These are phyloP conservation scores for Dioscorea alata DNA, from an alignment of 106 monocot genomes.

Conservation along the genomic window DNA sequence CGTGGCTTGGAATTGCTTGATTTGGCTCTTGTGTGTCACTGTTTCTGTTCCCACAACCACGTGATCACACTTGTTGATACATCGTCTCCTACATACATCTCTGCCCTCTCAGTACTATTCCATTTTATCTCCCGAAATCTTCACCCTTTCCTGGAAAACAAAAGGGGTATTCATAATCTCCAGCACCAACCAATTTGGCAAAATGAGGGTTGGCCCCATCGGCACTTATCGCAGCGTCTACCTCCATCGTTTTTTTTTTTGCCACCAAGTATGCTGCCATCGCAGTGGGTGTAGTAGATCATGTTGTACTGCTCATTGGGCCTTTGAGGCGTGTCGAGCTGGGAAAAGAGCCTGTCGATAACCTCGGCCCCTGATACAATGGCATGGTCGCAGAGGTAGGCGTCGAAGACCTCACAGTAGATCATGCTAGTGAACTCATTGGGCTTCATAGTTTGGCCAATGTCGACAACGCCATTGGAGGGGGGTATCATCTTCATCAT, in stretches of 20 bases:
- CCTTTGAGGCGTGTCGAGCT: slow-evolving; percentile 31
- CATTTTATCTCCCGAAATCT: slow-evolving; percentile 71
- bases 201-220: slow-evolving; percentile 90
- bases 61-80: slow-evolving; percentile 97
- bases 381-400: slow-evolving; percentile 61
- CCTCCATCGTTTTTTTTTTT: slow-evolving; percentile 36
- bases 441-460: slow-evolving; percentile 73
- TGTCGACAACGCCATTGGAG: slow-evolving; percentile 87
- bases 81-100: slow-evolving; percentile 96
- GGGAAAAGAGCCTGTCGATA: slow-evolving; percentile 60
- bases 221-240: slow-evolving; percentile 68
- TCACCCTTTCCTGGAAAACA: slow-evolving; percentile 35
- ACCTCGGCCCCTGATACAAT: slow-evolving; percentile 36
- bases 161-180: slow-evolving; percentile 74
- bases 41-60: slow-evolving; percentile 95
- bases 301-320: slow-evolving; percentile 24
- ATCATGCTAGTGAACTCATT: slow-evolving; percentile 98
- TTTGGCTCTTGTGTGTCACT: slow-evolving; percentile 87
- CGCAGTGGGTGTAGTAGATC: slow-evolving; percentile 51
- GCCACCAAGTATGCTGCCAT: slow-evolving; percentile 9
- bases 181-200: slow-evolving; percentile 85
- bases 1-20: slow-evolving; percentile 90
- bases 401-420: slow-evolving; percentile 82
- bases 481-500: slow-evolving; percentile 99
- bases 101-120: slow-evolving; percentile 63